Evolutionary conservation across 306 rosid species (phyloP).

Genomic region (Quercus agrifolia): DNA sequence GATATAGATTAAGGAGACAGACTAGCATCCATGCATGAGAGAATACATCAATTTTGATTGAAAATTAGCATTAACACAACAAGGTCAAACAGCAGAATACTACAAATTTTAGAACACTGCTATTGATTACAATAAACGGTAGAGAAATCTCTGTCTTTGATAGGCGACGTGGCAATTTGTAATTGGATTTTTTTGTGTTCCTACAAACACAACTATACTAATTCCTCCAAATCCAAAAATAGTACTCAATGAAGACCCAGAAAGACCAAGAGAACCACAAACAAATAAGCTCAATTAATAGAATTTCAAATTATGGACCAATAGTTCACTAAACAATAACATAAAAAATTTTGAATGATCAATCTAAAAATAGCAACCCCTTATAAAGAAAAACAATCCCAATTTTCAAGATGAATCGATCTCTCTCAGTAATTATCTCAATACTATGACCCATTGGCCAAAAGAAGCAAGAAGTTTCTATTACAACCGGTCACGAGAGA

Average conservation of each 20-base stretch:
- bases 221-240: neutral
- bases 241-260: neutral
- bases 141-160: too few relatives aligned
- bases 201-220: neutral
- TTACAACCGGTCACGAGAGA: neutral
- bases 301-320: neutral
- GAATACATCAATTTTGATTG: neutral
- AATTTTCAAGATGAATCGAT: neutral
- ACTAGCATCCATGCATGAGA: neutral
- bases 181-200: too few relatives aligned
- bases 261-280: neutral
- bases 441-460: neutral
- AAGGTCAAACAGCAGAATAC: neutral
- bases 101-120: neutral
- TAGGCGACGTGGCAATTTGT: too few relatives aligned
- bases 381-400: neutral
- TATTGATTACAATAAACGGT: too few relatives aligned
- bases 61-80: neutral
- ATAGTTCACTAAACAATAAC: neutral
- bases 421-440: neutral
- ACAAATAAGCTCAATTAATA: neutral
- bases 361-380: neutral
- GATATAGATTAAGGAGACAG: neutral
- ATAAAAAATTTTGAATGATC: neutral
- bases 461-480: neutral